These are phyloP conservation scores for Curvularia sp. DNA, from an alignment of 2,329 filamentous ascomycete genomes.

Conservation along the genomic window DNA sequence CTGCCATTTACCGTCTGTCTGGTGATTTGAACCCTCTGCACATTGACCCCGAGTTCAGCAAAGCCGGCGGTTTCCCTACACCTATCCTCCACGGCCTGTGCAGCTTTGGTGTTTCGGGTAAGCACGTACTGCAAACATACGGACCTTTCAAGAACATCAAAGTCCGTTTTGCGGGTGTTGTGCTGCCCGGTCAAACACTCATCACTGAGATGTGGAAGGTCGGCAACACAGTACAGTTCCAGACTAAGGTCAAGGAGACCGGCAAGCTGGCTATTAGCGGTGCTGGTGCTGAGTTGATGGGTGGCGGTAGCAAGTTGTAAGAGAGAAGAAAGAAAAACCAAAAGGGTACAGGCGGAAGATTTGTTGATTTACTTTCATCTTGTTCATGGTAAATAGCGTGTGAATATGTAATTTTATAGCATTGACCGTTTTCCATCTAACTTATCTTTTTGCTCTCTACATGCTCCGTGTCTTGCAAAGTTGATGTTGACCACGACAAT, in stretches of 20 bases:
- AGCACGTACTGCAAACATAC: constrained; percentile 85
- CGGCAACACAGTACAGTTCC: constrained; percentile 79
- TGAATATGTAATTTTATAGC: constrained; percentile 11
- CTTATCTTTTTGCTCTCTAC: background rate
- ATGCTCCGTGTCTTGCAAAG: background rate
- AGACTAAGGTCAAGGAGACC: constrained; percentile 89
- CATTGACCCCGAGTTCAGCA: constrained; percentile 92
- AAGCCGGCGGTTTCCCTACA: constrained; percentile 91
- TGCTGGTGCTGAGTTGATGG: constrained; percentile 77
- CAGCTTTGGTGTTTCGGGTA: constrained; percentile 89
- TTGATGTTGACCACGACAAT: background rate
- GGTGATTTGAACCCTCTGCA: constrained; percentile 97
- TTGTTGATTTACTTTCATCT: background rate
- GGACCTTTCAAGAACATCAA: constrained; percentile 91
- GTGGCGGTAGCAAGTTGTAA: constrained; percentile 53
- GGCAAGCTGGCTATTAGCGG: constrained; percentile 86
- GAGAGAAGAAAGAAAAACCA: background rate
- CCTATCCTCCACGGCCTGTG: constrained; percentile 98
- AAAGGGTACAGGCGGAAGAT: no score
- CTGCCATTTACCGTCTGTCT: constrained; percentile 88
- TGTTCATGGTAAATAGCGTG: background rate
- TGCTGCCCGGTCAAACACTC: constrained; percentile 85
- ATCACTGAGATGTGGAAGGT: constrained; percentile 96
- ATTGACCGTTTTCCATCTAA: background rate
- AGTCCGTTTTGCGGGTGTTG: constrained; percentile 86